Evolutionary conservation across 345 rosid species (phyloP).

Genomic region (Lepidium aucheri): DNA sequence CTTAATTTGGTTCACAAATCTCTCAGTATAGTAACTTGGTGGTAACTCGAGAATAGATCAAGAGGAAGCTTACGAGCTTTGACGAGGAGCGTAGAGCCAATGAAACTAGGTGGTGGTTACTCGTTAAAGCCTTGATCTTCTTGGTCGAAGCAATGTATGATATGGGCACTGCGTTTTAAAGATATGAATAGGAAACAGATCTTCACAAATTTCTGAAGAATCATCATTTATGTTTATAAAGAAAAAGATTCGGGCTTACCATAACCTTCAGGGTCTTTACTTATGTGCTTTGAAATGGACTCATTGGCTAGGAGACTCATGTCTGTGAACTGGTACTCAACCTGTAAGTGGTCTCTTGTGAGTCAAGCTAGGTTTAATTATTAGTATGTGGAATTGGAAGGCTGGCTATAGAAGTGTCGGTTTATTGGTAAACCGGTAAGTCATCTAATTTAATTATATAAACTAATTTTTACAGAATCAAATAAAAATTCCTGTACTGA

Average conservation of each 20-base stretch:
- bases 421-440: not conserved
- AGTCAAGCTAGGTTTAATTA: not conserved
- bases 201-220: not conserved
- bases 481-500: too few species aligned
- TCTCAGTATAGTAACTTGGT: not conserved
- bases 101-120: slow-evolving; percentile 50
- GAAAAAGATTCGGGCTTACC: slow-evolving; percentile 39
- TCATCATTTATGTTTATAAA: not conserved
- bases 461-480: too few species aligned
- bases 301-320: slow-evolving; percentile 92
- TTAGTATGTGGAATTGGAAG: not conserved
- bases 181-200: not conserved
- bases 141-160: slow-evolving; percentile 66
- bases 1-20: slow-evolving; percentile 25
- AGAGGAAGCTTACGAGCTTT: slow-evolving; percentile 59
- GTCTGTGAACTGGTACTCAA: slow-evolving; percentile 83
- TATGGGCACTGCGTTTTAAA: slow-evolving; percentile 45
- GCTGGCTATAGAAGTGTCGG: not conserved
- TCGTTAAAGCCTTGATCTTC: slow-evolving; percentile 73
- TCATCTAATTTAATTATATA: not conserved
- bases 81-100: slow-evolving; percentile 75
- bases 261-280: slow-evolving; percentile 82
- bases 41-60: not conserved
- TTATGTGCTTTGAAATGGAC: slow-evolving; percentile 66
- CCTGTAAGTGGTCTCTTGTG: slow-evolving; percentile 36